A percentile compares a stretch with the other conserved stretches of the same genome.
phyloP scores from a whole-genome alignment of 257 asterid species.

The Paulownia fortunei region DNA sequence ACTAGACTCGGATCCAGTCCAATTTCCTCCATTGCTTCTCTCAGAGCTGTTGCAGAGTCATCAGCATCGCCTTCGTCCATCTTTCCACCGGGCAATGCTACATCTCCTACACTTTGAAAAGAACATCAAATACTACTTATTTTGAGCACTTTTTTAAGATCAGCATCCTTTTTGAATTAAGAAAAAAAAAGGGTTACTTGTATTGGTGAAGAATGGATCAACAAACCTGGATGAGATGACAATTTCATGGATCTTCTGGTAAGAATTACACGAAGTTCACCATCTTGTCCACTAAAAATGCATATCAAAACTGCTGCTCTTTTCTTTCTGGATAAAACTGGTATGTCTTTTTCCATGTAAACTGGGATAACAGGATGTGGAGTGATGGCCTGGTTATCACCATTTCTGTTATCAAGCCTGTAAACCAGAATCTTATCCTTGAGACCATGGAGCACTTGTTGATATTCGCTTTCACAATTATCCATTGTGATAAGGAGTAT shows the following conservation, averaged over 20 bases:
- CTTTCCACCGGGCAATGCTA: slow-evolving; percentile 67
- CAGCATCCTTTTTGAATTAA: background rate
- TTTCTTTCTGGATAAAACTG: slow-evolving; percentile 39
- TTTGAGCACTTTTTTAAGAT: background rate
- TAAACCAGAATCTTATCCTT: background rate
- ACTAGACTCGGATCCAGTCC: slow-evolving; percentile 57
- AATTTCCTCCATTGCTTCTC: slow-evolving; percentile 72
- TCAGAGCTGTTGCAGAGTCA: slow-evolving; percentile 61
- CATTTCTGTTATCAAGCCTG: slow-evolving; percentile 23
- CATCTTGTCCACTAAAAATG: slow-evolving; percentile 51
- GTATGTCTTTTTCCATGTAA: slow-evolving; percentile 18
- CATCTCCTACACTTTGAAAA: slow-evolving; percentile 72
- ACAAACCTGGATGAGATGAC: slow-evolving; percentile 66
- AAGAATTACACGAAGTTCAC: slow-evolving; percentile 60
- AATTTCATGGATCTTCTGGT: slow-evolving; percentile 63
- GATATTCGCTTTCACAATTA: slow-evolving; percentile 19
- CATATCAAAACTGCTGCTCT: slow-evolving; percentile 69
- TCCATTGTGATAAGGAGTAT: background rate
- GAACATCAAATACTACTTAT: too few species aligned
- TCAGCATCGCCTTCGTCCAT: slow-evolving; percentile 59
- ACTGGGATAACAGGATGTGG: too few species aligned
- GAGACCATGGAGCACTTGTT: slow-evolving; percentile 14
- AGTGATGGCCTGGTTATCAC: too few species aligned
- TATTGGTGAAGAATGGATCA: background rate
- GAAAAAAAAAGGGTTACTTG: background rate